phyloP scores from a whole-genome alignment of 2,329 filamentous ascomycete species.

The Ophioceras dolichostomum region DNA sequence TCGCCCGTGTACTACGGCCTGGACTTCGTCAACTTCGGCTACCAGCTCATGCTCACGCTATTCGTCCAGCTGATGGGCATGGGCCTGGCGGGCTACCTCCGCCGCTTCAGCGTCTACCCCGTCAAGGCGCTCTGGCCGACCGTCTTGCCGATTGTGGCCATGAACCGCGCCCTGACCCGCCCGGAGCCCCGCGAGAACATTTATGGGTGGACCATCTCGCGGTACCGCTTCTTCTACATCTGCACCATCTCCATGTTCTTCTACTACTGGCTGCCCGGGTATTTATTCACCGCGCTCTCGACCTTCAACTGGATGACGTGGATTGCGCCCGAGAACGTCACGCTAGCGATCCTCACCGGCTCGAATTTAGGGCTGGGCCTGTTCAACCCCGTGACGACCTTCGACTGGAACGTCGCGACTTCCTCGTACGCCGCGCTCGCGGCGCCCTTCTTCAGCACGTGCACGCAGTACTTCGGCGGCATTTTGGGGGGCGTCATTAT shows the following conservation, averaged over 20 bases:
- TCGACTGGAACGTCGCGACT: slow-evolving; percentile 35
- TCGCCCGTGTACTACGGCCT: slow-evolving; percentile 27
- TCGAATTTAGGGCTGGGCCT: slow-evolving; percentile 24
- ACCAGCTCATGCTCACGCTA: slow-evolving; percentile 27
- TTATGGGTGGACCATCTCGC: slow-evolving; percentile 31
- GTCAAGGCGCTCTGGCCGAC: slow-evolving; percentile 28
- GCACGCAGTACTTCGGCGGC: slow-evolving; percentile 20
- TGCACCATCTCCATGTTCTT: slow-evolving; percentile 24
- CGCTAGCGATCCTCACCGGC: slow-evolving; percentile 28
- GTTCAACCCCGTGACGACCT: slow-evolving; percentile 36
- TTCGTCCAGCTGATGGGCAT: slow-evolving; percentile 31
- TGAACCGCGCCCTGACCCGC: slow-evolving; percentile 19
- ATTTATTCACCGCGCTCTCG: slow-evolving; percentile 46
- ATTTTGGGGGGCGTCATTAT: slow-evolving; percentile 25
- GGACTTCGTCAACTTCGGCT: slow-evolving; percentile 24
- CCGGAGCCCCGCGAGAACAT: slow-evolving; percentile 21
- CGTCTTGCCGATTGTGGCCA: slow-evolving; percentile 21
- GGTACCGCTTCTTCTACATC: slow-evolving; percentile 28
- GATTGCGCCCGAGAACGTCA: slow-evolving; percentile 32
- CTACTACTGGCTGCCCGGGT: slow-evolving; percentile 36
- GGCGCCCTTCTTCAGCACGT: slow-evolving; percentile 26
- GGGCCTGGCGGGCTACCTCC: slow-evolving; percentile 25
- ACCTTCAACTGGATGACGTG: slow-evolving; percentile 38
- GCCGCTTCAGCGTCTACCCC: slow-evolving; percentile 25
- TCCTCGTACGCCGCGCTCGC: slow-evolving; percentile 23